Evolutionary conservation across 176 grass and related monocot genomes (phyloP).

Genomic region (Raddia guianensis): DNA sequence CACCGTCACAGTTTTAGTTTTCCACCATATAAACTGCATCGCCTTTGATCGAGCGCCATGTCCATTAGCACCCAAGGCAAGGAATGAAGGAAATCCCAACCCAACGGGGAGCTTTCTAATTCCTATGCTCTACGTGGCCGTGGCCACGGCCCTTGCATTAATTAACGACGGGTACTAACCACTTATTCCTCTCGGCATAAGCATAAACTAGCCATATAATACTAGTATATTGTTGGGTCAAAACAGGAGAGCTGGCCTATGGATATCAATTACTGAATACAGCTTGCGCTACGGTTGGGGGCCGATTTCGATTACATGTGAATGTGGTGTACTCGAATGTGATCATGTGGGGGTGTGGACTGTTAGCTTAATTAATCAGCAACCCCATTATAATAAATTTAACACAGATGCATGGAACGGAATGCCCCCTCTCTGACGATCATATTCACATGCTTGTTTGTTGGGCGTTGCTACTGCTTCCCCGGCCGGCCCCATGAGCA

Average conservation of each 20-base stretch:
- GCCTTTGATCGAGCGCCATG: not conserved
- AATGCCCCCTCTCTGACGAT: not conserved
- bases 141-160: too few relatives aligned
- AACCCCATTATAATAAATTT: conserved; percentile 6
- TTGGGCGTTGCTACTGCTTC: too few relatives aligned
- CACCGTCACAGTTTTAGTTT: not conserved
- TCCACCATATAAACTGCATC: not conserved
- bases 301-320: not conserved
- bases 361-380: conserved; percentile 11
- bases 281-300: not conserved
- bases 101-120: not conserved
- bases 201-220: not conserved
- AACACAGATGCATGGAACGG: conserved; percentile 25
- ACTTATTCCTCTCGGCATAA: not conserved
- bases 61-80: not conserved
- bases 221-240: not conserved
- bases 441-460: conserved; percentile 13
- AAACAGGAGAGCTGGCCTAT: not conserved
- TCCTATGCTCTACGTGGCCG: not conserved
- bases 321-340: not conserved
- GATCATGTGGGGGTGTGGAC: conserved; percentile 28
- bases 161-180: not conserved
- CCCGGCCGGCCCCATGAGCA: too few relatives aligned
- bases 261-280: too few relatives aligned
- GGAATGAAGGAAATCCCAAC: too few relatives aligned